Conservation (phyloP, 75 land plant species). For the Cryptomeria japonica region DNA sequence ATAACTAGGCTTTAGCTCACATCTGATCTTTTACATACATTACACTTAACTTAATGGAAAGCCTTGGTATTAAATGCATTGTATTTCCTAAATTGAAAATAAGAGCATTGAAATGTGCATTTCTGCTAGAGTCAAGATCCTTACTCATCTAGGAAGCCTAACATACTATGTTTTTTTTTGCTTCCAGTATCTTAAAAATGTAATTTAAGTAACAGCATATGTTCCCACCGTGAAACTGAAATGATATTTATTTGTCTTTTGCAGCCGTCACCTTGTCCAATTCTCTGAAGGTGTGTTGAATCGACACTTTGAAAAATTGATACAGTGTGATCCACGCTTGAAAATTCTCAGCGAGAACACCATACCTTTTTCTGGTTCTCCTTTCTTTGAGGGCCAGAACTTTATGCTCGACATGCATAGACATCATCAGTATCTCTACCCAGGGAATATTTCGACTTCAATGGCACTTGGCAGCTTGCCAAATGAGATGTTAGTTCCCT, state of each 20-base stretch:
- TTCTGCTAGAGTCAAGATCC: neutral
- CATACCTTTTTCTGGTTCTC: constrained; percentile 12
- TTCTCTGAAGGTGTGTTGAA: constrained; percentile 53
- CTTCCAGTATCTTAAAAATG: neutral
- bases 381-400: constrained; percentile 14
- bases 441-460: neutral
- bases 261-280: constrained; percentile 38
- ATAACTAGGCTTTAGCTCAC: neutral
- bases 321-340: constrained; percentile 55
- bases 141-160: neutral
- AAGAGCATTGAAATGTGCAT: neutral
- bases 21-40: neutral
- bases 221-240: constrained; percentile 1
- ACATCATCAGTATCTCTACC: constrained; percentile 4
- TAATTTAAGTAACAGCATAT: neutral
- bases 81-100: neutral
- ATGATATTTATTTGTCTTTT: neutral
- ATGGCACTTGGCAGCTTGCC: neutral
- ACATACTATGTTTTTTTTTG: neutral
- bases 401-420: constrained; percentile 20
- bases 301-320: constrained; percentile 47
- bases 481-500: constrained; percentile 1
- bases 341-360: constrained; percentile 38
- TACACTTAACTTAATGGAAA: neutral
- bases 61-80: neutral